phyloP scores from a whole-genome alignment of 208 protist genomes.

The Kentomonas sorsogonicus region DNA sequence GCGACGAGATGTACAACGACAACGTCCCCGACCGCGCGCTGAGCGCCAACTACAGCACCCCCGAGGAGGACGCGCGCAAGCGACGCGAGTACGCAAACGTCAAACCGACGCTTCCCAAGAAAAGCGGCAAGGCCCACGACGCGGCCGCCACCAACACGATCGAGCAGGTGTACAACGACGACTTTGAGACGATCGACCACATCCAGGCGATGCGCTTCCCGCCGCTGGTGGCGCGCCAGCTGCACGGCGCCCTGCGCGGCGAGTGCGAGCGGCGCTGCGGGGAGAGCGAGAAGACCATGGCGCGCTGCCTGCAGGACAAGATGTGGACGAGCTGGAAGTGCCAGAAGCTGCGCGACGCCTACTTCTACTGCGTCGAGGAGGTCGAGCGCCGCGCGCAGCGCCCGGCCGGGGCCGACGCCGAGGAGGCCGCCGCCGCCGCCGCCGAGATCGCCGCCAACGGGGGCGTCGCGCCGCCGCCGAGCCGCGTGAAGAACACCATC shows the following conservation, averaged over 20 bases:
- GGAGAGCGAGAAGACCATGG: slow-evolving; percentile 76
- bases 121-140: background rate
- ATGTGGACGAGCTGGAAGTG: slow-evolving; percentile 89
- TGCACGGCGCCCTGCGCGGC: slow-evolving; percentile 39
- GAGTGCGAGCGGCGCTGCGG: slow-evolving; percentile 69
- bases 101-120: too few species aligned
- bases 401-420: slow-evolving; percentile 1
- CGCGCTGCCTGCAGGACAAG: slow-evolving; percentile 80
- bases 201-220: slow-evolving; percentile 70
- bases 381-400: slow-evolving; percentile 26
- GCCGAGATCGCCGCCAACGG: background rate
- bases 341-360: slow-evolving; percentile 79
- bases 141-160: slow-evolving; percentile 40
- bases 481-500: background rate
- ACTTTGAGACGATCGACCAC: slow-evolving; percentile 73
- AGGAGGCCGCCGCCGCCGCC: background rate
- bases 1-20: slow-evolving; percentile 2
- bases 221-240: slow-evolving; percentile 50
- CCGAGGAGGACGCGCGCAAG: slow-evolving; percentile 34
- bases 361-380: slow-evolving; percentile 54
- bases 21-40: slow-evolving; percentile 20
- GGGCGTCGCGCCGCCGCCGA: background rate
- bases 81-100: slow-evolving; percentile 32
- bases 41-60: slow-evolving; percentile 26
- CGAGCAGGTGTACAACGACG: slow-evolving; percentile 73